Evolutionary conservation across 176 grass and related monocot genomes (phyloP), one percentile per base, ranked within the genome.

Genomic region (Oryza glaberrima): DNA sequence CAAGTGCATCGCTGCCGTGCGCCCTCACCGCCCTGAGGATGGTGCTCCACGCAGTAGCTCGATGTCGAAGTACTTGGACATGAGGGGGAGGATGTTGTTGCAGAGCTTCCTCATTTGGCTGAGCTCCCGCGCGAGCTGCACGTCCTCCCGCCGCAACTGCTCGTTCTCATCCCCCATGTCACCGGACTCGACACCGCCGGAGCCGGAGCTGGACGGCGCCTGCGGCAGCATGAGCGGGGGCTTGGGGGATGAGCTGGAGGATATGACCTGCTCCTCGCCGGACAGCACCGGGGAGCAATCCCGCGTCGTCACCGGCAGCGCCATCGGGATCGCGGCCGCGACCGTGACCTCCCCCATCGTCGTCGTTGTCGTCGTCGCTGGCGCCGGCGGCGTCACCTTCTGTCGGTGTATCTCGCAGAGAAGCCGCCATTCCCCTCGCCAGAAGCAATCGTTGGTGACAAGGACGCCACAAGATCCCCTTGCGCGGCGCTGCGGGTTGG

Each of bases 61-160:
- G 28, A 28, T 28, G 28, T 28, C 28, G 28, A 28, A 28, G 67
- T 92, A 97, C 79, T 90, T 94, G 45, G 92, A 94, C 92, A 97
- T 88, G 76, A 97, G 94, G 41, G 82, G 64, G 76, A 97, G 34
- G 73, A 97, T 94, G 75, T 94, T 97, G 72, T 90, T 87, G 86
- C 90, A 97, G 82, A 97, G 92, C 83, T 90, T 92, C 89, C 90
- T 90, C 92, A 94, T 94, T 87, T 94, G 87, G 0, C 44, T 83
- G 67, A 97, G 84, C 82, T 97, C 94, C 4, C 94, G 89, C 14
- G 82, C 82, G 9, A 97, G 89, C 3, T 89, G 85, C 12, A 72
- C 19, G 87, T 97, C 94, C 89, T 97, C 94, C 44, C 67, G 83
- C 7, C 83, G 67, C 35, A 97, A 83, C 30, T 87, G 84, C 0